These are phyloP conservation scores for Madurella mycetomatis DNA, from an alignment of 2,329 filamentous ascomycete species.

Conservation along the genomic window DNA sequence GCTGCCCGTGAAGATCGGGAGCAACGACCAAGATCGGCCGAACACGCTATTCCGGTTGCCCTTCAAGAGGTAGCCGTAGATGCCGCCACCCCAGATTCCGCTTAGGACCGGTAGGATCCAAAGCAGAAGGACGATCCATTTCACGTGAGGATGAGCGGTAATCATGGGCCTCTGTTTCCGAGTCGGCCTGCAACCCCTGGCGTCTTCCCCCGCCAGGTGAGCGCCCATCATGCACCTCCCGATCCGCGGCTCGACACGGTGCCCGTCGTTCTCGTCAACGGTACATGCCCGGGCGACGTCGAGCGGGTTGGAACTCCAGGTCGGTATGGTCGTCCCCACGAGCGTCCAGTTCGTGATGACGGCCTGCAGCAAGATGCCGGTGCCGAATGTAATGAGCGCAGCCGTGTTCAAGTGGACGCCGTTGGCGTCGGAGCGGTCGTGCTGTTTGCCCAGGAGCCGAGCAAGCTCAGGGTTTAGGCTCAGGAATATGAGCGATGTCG, in stretches of 20 bases:
- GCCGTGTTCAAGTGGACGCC: slow-evolving; percentile 23
- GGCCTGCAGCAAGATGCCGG: slow-evolving; percentile 28
- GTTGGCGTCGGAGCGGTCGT: slow-evolving; percentile 7
- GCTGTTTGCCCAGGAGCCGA: slow-evolving; percentile 11
- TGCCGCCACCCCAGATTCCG: slow-evolving; percentile 19
- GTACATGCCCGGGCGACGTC: slow-evolving; percentile 26
- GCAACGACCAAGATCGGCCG: slow-evolving; percentile 26
- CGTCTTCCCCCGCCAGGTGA: slow-evolving; percentile 20
- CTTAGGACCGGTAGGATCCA: slow-evolving; percentile 22
- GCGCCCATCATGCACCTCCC: slow-evolving; percentile 29
- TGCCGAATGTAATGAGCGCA: slow-evolving; percentile 27
- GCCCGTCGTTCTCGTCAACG: slow-evolving; percentile 14
- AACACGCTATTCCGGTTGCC: slow-evolving; percentile 21
- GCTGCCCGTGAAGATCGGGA: slow-evolving; percentile 26
- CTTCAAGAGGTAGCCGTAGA: slow-evolving; percentile 23
- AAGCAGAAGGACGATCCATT: slow-evolving; percentile 23
- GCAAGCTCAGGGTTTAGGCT: slow-evolving; percentile 26
- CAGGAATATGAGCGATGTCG: slow-evolving; percentile 29
- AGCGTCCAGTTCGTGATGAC: slow-evolving; percentile 28
- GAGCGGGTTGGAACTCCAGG: slow-evolving; percentile 32
- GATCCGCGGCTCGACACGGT: slow-evolving; percentile 16
- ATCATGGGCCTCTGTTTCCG: slow-evolving; percentile 25
- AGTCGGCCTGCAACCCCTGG: slow-evolving; percentile 14
- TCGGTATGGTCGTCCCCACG: slow-evolving; percentile 24
- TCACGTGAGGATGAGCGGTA: slow-evolving; percentile 24